Evolutionary conservation across 2,329 filamentous ascomycete species (phyloP), one percentile per base, ranked within the genome.

Genomic region (Cercospora nicotianae): DNA sequence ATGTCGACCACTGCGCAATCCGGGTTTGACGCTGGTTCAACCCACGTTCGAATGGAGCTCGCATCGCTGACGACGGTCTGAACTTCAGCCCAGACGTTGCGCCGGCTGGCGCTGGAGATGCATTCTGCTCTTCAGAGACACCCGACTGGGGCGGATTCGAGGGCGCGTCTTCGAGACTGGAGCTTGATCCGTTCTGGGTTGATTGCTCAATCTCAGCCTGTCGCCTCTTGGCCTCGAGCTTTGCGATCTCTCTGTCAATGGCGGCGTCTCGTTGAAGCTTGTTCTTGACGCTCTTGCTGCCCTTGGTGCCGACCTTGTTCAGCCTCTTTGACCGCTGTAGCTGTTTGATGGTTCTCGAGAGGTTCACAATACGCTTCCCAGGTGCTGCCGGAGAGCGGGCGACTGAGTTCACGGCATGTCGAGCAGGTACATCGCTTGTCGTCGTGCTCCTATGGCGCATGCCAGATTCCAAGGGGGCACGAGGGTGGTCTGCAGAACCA

Each of bases 1-100:
- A 45, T 30, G 51, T 58, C 20, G 51, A 42, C 51, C 62, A 64
- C n/a, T 42, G 62, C 20, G 51, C 58, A 18, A 59, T 3, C 10
- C 53, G 51, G 12, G 5, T 18, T 53, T 64, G 33, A 13, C 53
- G 51, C 33, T 58, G 28, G 31, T 36, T 31, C 5, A 57, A 31
- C n/a, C 10, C 26, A 18, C 8, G 28, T 20, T 51, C 18, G 2
- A 23, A 20, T 18, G 42, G 28, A 20, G 65, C 58, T 42, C 63
- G 65, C 59, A 55, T 36, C 13, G 60, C 28, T 9, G 31, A 33
- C 13, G 65, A 62, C n/a, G 65, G 62, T 31, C 23, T 67, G 36
- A 69, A 20, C 7, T 60, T 66, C 7, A 65, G 60, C 13, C 51
- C 30, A 9, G 62, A n/a, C 20, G 64, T 30, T 55, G 23, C 33